Conservation (phyloP, 495 filamentous ascomycete genomes). For the Cercophora newfieldiana region DNA sequence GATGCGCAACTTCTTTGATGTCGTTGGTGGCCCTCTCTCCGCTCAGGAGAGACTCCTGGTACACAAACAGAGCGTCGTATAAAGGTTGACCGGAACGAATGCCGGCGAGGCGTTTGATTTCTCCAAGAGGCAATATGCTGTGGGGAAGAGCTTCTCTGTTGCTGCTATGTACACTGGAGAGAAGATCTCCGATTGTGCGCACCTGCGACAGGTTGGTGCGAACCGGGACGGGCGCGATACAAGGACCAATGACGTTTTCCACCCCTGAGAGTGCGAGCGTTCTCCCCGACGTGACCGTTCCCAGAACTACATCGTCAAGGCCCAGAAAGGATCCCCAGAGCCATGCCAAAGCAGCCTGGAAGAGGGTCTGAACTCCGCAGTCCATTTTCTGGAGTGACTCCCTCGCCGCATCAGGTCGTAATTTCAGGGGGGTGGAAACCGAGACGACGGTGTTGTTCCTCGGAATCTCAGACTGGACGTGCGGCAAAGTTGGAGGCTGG, state of each 20-base stretch:
- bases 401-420: conserved; percentile 21
- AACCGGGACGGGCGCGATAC: conserved; percentile 67
- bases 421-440: conserved; percentile 21
- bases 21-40: neutral
- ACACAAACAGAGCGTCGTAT: conserved; percentile 74
- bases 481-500: conserved; percentile 42
- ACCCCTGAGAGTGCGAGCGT: conserved; percentile 64
- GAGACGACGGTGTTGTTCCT: conserved; percentile 18
- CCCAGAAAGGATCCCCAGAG: conserved; percentile 63
- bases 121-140: conserved; percentile 57
- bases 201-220: conserved; percentile 53
- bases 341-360: conserved; percentile 69
- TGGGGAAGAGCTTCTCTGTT: conserved; percentile 63
- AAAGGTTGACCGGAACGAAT: conserved; percentile 49
- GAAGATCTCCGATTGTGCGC: conserved; percentile 54
- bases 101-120: conserved; percentile 62
- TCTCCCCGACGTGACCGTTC: conserved; percentile 73
- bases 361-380: conserved; percentile 58
- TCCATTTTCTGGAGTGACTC: conserved; percentile 15
- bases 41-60: conserved; percentile 66
- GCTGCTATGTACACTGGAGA: conserved; percentile 58
- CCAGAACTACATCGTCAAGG: conserved; percentile 68
- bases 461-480: conserved; percentile 30
- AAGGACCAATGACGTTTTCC: conserved; percentile 72
- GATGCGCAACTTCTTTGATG: conserved; percentile 52